Percentiles rank a stretch among this genome's conserved stretches.
Evolutionary conservation across 106 monocot species (phyloP).

Genomic region (Amphibolis antarctica): DNA sequence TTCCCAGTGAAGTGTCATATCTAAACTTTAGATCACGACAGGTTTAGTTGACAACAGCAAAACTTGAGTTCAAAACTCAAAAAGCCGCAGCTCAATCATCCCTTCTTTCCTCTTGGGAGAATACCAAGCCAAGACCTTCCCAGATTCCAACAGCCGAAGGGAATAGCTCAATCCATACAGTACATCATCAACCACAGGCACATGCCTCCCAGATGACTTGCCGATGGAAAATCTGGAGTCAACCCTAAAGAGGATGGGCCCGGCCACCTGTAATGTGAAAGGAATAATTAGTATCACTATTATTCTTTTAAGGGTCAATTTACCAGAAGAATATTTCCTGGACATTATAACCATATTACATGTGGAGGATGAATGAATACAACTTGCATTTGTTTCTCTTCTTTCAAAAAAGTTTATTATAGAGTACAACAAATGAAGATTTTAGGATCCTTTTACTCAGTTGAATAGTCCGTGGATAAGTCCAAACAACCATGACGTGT

Average conservation of each 20-base stretch:
- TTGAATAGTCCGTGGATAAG: too few relatives aligned
- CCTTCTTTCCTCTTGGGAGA: slow-evolving; percentile 74
- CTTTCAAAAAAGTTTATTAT: too few relatives aligned
- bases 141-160: slow-evolving; percentile 48
- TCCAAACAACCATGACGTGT: too few relatives aligned
- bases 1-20: too few relatives aligned
- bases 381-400: too few relatives aligned
- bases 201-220: slow-evolving; percentile 27
- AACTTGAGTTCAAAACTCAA: slow-evolving; percentile 37
- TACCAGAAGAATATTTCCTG: too few relatives aligned
- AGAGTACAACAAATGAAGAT: too few relatives aligned
- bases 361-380: too few relatives aligned
- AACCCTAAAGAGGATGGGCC: slow-evolving; percentile 57
- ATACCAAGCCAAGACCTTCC: slow-evolving; percentile 79
- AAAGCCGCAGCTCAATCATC: slow-evolving; percentile 75
- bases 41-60: background rate
- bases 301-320: too few relatives aligned
- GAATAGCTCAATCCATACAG: slow-evolving; percentile 67
- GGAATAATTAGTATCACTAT: too few relatives aligned
- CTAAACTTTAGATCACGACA: background rate
- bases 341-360: too few relatives aligned
- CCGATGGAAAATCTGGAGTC: slow-evolving; percentile 43
- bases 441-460: too few relatives aligned
- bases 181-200: slow-evolving; percentile 49
- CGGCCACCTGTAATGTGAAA: slow-evolving; percentile 34